phyloP scores from a whole-genome alignment of 2,329 filamentous ascomycete genomes.

The Paracoccidioides lutzii region DNA sequence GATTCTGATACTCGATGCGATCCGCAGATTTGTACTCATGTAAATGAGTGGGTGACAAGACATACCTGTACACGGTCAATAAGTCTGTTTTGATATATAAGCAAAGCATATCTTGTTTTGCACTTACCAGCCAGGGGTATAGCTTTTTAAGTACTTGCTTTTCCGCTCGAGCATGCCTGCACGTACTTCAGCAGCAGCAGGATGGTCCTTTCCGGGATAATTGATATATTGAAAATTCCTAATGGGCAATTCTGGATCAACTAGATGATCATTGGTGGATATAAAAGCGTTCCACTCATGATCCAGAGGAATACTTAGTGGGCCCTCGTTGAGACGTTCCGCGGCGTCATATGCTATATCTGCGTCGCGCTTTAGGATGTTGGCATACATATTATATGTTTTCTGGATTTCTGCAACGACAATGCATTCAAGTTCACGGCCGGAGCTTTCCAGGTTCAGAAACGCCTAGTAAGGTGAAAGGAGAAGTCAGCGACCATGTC shows the following conservation, averaged over 20 bases:
- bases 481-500: not conserved
- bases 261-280: conserved; percentile 66
- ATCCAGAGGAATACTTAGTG: conserved; percentile 87
- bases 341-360: conserved; percentile 66
- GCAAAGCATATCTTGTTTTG: not conserved
- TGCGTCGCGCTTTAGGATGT: conserved; percentile 81
- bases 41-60: conserved; percentile 87
- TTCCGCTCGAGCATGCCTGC: conserved; percentile 90
- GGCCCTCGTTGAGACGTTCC: conserved; percentile 69
- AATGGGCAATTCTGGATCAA: conserved; percentile 70
- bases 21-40: conserved; percentile 99
- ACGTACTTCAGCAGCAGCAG: conserved; percentile 69
- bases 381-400: conserved; percentile 86
- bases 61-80: conserved; percentile 51
- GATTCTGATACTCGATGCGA: conserved; percentile 65
- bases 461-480: conserved; percentile 53
- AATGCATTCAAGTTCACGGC: conserved; percentile 87
- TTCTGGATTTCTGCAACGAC: conserved; percentile 97
- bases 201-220: conserved; percentile 82
- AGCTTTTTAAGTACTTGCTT: conserved; percentile 97
- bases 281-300: conserved; percentile 82
- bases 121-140: conserved; percentile 81
- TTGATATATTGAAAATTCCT: conserved; percentile 69
- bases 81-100: not conserved
- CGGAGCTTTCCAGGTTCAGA: conserved; percentile 84